These are phyloP conservation scores for Penicillium paneum DNA, from an alignment of 2,329 filamentous ascomycete species.

Conservation along the genomic window DNA sequence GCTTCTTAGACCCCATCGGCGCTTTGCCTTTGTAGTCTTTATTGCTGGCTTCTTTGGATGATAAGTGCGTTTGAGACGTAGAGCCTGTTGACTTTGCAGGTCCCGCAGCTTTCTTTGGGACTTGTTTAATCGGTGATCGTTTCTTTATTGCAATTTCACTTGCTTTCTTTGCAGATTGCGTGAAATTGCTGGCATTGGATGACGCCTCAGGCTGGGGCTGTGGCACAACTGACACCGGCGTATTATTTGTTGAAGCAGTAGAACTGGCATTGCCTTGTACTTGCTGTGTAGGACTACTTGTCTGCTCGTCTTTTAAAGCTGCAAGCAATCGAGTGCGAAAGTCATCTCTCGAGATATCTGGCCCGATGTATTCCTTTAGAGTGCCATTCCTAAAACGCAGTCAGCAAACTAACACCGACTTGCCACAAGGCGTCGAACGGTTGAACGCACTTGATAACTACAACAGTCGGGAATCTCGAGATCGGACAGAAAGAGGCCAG, in stretches of 20 bases:
- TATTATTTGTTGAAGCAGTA: conserved; percentile 4
- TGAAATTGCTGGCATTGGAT: not conserved
- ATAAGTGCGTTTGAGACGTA: conserved; percentile 56
- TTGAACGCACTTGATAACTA: conserved; percentile 67
- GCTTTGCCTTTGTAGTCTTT: conserved; percentile 46
- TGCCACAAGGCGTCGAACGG: not conserved
- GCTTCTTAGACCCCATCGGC: conserved; percentile 10
- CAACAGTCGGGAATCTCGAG: conserved; percentile 70
- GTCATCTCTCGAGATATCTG: conserved; percentile 62
- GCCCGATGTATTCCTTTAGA: conserved; percentile 70
- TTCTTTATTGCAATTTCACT: not conserved
- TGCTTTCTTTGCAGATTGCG: conserved; percentile 1
- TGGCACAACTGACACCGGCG: conserved; percentile 13
- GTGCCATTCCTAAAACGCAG: conserved; percentile 61
- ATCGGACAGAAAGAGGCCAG: conserved; percentile 79
- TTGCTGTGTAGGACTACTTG: not conserved
- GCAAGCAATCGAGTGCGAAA: conserved; percentile 58
- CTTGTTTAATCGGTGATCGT: not conserved
- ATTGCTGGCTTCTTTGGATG: conserved; percentile 62
- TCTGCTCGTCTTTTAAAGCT: conserved; percentile 36
- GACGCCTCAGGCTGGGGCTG: conserved; percentile 10
- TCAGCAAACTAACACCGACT: conserved; percentile 11
- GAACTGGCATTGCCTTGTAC: conserved; percentile 1
- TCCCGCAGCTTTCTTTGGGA: conserved; percentile 18
- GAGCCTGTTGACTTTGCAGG: conserved; percentile 44